These are phyloP conservation scores for Neohortaea acidophila DNA, from an alignment of 495 filamentous ascomycete species.

Conservation along the genomic window DNA sequence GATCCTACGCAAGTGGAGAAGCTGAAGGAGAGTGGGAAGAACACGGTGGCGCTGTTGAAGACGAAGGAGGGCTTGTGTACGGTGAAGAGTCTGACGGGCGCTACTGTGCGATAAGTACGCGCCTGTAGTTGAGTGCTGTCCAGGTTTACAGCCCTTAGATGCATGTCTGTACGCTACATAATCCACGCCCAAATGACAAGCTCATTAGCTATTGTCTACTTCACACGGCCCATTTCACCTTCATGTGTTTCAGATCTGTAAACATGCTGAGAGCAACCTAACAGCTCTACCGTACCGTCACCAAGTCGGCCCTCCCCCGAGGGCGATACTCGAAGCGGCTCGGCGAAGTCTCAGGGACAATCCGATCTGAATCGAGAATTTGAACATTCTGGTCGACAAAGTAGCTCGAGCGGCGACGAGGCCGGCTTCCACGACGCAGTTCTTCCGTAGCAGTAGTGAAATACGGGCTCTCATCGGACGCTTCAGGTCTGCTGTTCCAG, in stretches of 20 bases:
- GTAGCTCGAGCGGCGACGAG: constrained; percentile 4
- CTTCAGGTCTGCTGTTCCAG: constrained; percentile 7
- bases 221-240: no score
- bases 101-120: constrained; percentile 20
- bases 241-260: no score
- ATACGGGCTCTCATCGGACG: constrained; percentile 5
- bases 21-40: constrained; percentile 33
- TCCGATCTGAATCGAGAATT: not conserved
- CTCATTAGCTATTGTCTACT: no score
- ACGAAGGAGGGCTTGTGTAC: constrained; percentile 27
- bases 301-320: no score
- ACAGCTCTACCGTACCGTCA: no score
- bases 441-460: constrained; percentile 3
- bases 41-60: constrained; percentile 23
- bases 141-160: no score
- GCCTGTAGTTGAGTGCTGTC: no score
- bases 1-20: constrained; percentile 47
- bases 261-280: no score
- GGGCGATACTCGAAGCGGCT: no score
- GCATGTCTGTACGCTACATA: no score
- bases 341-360: constrained; percentile 6
- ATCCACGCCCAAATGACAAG: no score
- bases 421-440: constrained; percentile 4
- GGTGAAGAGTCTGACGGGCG: constrained; percentile 26
- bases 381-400: not conserved